phyloP scores from a whole-genome alignment of 148 eudicot genomes.

The Fagopyrum tataricum region DNA sequence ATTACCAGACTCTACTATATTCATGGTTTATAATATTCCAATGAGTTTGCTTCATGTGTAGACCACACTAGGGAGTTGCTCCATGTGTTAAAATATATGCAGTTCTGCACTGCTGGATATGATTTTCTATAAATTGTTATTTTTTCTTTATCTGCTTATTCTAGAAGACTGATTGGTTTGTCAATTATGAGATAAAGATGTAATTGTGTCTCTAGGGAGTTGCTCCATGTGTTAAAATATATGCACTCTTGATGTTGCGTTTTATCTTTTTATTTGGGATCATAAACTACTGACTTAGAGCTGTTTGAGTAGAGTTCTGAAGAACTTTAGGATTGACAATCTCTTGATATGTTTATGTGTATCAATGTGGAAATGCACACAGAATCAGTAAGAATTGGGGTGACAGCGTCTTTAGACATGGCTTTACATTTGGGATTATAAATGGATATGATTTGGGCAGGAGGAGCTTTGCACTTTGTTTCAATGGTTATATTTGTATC shows the following conservation, averaged over 20 bases:
- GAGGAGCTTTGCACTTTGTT: background rate
- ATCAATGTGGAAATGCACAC: background rate
- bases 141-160: slow-evolving; percentile 5
- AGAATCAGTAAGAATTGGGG: background rate
- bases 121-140: background rate
- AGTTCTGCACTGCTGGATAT: background rate
- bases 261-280: background rate
- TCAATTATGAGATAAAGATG: background rate
- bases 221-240: no score
- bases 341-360: background rate
- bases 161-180: background rate
- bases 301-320: background rate
- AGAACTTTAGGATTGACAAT: background rate
- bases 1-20: background rate
- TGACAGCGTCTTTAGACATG: background rate
- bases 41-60: background rate
- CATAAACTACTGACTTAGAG: background rate
- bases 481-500: background rate
- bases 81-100: background rate
- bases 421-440: background rate
- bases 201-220: background rate
- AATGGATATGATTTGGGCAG: background rate
- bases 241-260: background rate
- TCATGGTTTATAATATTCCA: background rate
- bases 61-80: background rate